Base-by-base conservation (phyloP, 257 asterid genomes). In the Scutellaria baicalensis region DNA sequence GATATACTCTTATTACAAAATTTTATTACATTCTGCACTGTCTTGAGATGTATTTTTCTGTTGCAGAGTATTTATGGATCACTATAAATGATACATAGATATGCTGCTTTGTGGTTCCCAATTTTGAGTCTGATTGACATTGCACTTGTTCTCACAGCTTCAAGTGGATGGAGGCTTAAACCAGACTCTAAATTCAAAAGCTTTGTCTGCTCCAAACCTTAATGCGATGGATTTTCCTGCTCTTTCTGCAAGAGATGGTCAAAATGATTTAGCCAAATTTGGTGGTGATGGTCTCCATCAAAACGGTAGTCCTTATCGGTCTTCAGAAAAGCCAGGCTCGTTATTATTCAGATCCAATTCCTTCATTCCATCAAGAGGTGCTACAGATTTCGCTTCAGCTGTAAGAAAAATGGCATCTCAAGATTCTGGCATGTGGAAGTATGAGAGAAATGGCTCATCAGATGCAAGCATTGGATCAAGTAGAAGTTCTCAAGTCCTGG, bases 221-320 rank as follows among this genome's bases (percentile, higher is more conserved):
- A 84, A 61, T 69, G 78, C 85, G 17, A 73, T 86, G 88, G 97
- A 89, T 83, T 91, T 94, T 70, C 99, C 99, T n/a, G 97, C 97
- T 43, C 96, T 89, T 56, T 82, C 94, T 68, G 80, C 69, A 8
- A 75, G 85, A 69, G 95, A 83, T 50, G 76, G 81, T 69, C 88
- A 77, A 68, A 82, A 81, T 8, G 85, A 83, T 61, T 64, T 83
- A 76, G 68, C 82, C 31, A 86, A 81, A 39, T 85, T 79, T 79
- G 52, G 73, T 64, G 85, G 80, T 21, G 84, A 81, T 12, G 89
- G 85, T 72, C 81, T 84, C 69, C 87, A 85, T 71, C 93, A 80
- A 72, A 84, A 73, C 54, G 73, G 71, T 12, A 76, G 79, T 76
- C 83, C 89, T 9, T 88, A 76, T 64, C 80, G 81, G 72, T 74